A percentile compares a stretch with the other conserved stretches of the same genome.
These are phyloP conservation scores for Phylloporus sp. DNA, from an alignment of 768 basidiomycete species.

Conservation along the genomic window DNA sequence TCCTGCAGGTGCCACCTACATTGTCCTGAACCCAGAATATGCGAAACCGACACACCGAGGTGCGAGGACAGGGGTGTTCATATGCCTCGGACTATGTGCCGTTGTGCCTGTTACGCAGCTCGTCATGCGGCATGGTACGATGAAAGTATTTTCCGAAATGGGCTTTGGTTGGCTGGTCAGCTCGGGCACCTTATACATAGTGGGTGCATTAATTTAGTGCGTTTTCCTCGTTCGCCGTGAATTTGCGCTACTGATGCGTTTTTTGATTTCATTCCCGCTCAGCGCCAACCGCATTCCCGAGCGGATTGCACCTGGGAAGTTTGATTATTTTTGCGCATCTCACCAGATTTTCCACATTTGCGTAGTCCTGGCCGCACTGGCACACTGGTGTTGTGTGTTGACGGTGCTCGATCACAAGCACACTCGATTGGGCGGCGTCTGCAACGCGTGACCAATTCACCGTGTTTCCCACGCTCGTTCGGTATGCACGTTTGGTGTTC, in stretches of 20 bases:
- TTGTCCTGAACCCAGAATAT: slow-evolving; percentile 78
- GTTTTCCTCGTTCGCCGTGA: slow-evolving; percentile 36
- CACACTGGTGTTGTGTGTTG: slow-evolving; percentile 59
- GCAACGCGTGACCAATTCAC: slow-evolving; percentile 24
- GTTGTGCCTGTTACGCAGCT: slow-evolving; percentile 68
- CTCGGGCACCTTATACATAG: slow-evolving; percentile 73
- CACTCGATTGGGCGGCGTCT: slow-evolving; percentile 18
- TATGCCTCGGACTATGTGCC: slow-evolving; percentile 69
- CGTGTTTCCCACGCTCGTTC: slow-evolving; percentile 21
- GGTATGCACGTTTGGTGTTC: slow-evolving; percentile 12
- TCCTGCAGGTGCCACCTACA: slow-evolving; percentile 57
- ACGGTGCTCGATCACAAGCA: slow-evolving; percentile 61
- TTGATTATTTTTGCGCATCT: slow-evolving; percentile 75
- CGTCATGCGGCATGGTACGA: slow-evolving; percentile 53
- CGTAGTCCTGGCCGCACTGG: slow-evolving; percentile 68
- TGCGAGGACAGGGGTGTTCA: slow-evolving; percentile 75
- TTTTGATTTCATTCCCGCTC: slow-evolving; percentile 34
- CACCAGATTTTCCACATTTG: slow-evolving; percentile 90
- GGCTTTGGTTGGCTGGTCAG: slow-evolving; percentile 68
- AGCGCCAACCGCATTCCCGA: slow-evolving; percentile 87
- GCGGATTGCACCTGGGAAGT: slow-evolving; percentile 65
- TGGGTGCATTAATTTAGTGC: slow-evolving; percentile 79
- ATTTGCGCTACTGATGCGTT: slow-evolving; percentile 22
- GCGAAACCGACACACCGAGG: slow-evolving; percentile 70
- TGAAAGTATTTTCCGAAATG: slow-evolving; percentile 53